Evolutionary conservation across 345 rosid genomes (phyloP).

Genomic region (Kandelia obovata): DNA sequence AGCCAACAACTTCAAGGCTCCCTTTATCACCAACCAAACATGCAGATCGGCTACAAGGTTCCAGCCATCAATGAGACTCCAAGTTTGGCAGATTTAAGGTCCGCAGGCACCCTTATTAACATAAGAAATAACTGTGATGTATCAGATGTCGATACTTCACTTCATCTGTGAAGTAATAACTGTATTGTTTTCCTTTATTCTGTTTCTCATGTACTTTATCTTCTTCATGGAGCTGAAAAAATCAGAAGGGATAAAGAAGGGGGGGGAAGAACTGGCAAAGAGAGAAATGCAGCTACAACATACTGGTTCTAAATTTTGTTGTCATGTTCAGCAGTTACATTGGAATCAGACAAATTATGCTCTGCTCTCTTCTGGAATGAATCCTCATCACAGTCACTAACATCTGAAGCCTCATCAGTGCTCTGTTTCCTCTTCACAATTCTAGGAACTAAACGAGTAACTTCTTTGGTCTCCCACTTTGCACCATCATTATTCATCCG

Average conservation of each 20-base stretch:
- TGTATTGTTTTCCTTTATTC: slow-evolving; percentile 14
- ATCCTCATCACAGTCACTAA: slow-evolving; percentile 33
- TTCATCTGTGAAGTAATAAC: slow-evolving; percentile 40
- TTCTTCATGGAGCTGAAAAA: slow-evolving; percentile 25
- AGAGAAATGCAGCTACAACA: slow-evolving; percentile 28
- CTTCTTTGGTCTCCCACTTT: slow-evolving; percentile 54
- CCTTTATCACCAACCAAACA: slow-evolving; percentile 13
- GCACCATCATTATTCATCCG: slow-evolving; percentile 53
- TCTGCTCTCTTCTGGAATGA: slow-evolving; percentile 34
- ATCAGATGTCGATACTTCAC: slow-evolving; percentile 41
- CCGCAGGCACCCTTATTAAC: slow-evolving; percentile 17
- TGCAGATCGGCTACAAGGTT: slow-evolving; percentile 17
- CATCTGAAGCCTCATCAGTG: slow-evolving; percentile 49
- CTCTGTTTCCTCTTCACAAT: slow-evolving; percentile 76
- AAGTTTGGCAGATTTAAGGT: slow-evolving; percentile 19
- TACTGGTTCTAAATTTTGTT: slow-evolving; percentile 24
- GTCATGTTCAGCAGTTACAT: slow-evolving; percentile 46
- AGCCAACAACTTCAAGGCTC: slow-evolving; percentile 19
- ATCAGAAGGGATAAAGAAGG: background rate
- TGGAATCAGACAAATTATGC: slow-evolving; percentile 39
- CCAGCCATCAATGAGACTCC: slow-evolving; percentile 24
- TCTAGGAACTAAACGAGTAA: slow-evolving; percentile 65
- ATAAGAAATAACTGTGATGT: slow-evolving; percentile 21
- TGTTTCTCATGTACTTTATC: slow-evolving; percentile 19
- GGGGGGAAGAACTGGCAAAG: background rate